Evolutionary conservation across 768 basidiomycete species (phyloP).

Genomic region (Kwoniella bestiolae): DNA sequence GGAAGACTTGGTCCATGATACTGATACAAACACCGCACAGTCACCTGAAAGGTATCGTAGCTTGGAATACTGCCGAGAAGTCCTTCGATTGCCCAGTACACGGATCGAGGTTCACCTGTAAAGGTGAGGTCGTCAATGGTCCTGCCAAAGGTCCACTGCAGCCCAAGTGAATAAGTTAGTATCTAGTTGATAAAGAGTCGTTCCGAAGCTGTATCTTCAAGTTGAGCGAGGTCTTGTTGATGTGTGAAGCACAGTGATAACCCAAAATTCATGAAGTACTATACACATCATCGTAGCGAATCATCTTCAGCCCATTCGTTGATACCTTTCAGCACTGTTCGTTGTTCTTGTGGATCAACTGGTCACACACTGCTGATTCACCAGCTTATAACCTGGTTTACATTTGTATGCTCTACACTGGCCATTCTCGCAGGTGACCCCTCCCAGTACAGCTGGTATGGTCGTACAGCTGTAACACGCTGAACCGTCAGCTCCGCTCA

Average conservation of each 20-base stretch:
- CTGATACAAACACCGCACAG: not conserved
- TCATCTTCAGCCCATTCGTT: too few relatives aligned
- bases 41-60: slow-evolving; percentile 37
- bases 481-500: not conserved
- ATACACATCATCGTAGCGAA: too few relatives aligned
- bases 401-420: slow-evolving; percentile 10
- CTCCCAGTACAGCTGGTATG: not conserved
- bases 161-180: slow-evolving; percentile 6
- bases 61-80: slow-evolving; percentile 33
- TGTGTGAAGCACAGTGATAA: not conserved
- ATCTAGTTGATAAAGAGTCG: too few relatives aligned
- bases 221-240: not conserved
- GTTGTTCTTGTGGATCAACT: not conserved
- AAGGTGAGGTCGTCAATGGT: slow-evolving; percentile 35
- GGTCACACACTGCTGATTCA: not conserved
- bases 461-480: not conserved
- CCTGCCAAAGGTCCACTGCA: slow-evolving; percentile 28
- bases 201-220: too few relatives aligned
- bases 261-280: not conserved
- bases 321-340: not conserved
- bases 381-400: not conserved
- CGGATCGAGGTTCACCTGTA: slow-evolving; percentile 36
- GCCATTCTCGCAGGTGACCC: slow-evolving; percentile 6
- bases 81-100: slow-evolving; percentile 40
- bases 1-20: not conserved